A percentile compares a stretch with the other conserved stretches of the same genome.
phyloP scores from a whole-genome alignment of 805 yeast species.

The Hanseniaspora lachancei region DNA sequence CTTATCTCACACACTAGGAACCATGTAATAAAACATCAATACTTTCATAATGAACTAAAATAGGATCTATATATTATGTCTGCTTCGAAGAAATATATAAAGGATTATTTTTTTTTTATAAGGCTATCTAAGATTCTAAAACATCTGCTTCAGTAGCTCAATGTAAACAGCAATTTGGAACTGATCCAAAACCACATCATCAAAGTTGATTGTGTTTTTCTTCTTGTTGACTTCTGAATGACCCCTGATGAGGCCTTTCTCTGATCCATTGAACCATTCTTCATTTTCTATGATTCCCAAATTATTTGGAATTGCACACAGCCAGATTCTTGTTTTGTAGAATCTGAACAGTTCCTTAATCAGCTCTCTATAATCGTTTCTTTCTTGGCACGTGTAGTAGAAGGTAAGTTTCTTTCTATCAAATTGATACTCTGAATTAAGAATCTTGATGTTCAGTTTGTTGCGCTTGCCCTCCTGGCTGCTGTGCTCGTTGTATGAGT shows the following conservation, averaged over 20 bases:
- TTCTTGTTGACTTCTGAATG: not conserved
- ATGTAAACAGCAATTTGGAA: constrained; percentile 29
- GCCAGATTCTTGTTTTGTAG: constrained; percentile 71
- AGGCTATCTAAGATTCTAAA: constrained; percentile 12
- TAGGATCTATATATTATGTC: not conserved
- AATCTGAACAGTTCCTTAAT: constrained; percentile 62
- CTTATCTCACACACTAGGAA: not conserved
- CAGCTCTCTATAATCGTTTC: constrained; percentile 61
- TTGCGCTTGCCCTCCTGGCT: constrained; percentile 11
- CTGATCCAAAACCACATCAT: constrained; percentile 24
- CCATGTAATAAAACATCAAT: not conserved
- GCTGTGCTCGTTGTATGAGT: constrained; percentile 23
- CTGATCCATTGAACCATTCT: not conserved
- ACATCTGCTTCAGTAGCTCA: constrained; percentile 24
- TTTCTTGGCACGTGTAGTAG: constrained; percentile 49
- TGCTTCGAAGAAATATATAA: no score
- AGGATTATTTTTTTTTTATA: no score
- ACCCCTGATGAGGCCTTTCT: not conserved
- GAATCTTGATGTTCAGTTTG: constrained; percentile 42
- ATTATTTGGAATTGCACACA: constrained; percentile 51
- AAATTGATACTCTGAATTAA: constrained; percentile 71
- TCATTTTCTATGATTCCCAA: constrained; percentile 17
- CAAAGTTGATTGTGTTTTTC: constrained; percentile 13
- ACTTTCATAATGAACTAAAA: not conserved
- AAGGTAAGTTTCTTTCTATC: constrained; percentile 67